These are phyloP conservation scores for Ophiocordyceps camponoti-rufipedis DNA, from an alignment of 2,329 filamentous ascomycete genomes.

Conservation along the genomic window DNA sequence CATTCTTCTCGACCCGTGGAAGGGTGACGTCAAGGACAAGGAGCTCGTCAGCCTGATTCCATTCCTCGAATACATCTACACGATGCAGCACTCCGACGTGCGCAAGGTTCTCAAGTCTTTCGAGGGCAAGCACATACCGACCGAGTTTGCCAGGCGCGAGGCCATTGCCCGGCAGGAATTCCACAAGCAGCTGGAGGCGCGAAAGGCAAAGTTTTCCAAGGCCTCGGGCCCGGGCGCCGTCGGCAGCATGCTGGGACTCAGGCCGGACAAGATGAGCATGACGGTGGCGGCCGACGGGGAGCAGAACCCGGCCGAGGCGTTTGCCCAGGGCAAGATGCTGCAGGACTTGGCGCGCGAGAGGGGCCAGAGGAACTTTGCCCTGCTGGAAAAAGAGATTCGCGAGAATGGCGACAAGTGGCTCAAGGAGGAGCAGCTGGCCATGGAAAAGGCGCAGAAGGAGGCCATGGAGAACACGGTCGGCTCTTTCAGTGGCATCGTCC, in stretches of 20 bases:
- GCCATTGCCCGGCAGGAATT: conserved; percentile 72
- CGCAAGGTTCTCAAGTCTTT: conserved; percentile 76
- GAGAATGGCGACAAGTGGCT: conserved; percentile 93
- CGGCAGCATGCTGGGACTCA: conserved; percentile 59
- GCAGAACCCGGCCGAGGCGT: conserved; percentile 52
- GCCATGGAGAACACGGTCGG: conserved; percentile 85
- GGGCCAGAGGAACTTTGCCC: conserved; percentile 76
- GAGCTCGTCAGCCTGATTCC: conserved; percentile 80
- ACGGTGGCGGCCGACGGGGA: conserved; percentile 47
- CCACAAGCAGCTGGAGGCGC: conserved; percentile 54
- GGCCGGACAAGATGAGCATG: conserved; percentile 45
- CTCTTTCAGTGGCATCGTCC: conserved; percentile 28
- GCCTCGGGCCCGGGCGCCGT: conserved; percentile 49
- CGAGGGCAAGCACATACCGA: conserved; percentile 73
- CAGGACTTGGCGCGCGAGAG: conserved; percentile 87
- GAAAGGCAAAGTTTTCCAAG: conserved; percentile 38
- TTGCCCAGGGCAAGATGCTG: conserved; percentile 89
- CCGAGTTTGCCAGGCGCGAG: conserved; percentile 79
- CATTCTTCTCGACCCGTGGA: conserved; percentile 82
- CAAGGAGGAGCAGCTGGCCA: conserved; percentile 74
- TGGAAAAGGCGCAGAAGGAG: conserved; percentile 80
- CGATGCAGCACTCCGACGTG: conserved; percentile 80
- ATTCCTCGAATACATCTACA: conserved; percentile 92
- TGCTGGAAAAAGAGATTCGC: conserved; percentile 75
- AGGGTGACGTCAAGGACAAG: conserved; percentile 63